Conservation (phyloP, 2,329 filamentous ascomycete species). For the Verticillium longisporum region DNA sequence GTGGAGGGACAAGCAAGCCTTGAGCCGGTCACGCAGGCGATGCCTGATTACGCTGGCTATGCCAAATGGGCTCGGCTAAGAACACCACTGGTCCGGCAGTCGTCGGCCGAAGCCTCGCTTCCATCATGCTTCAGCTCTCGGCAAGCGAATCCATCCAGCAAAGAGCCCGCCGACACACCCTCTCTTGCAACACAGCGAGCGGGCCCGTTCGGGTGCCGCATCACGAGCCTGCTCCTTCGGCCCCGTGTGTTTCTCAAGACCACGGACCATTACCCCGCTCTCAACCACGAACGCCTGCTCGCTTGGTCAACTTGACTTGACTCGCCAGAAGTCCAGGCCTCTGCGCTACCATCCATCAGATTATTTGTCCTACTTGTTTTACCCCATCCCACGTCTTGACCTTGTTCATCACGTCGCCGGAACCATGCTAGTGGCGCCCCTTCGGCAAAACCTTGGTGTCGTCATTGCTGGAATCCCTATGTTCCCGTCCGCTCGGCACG, state of each 20-base stretch:
- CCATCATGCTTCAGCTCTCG: background rate
- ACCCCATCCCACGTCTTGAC: background rate
- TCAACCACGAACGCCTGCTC: no score
- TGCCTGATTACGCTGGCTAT: background rate
- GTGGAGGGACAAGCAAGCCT: background rate
- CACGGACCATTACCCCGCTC: no score
- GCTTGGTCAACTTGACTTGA: background rate
- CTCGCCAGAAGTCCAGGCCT: background rate
- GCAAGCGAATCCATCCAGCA: background rate
- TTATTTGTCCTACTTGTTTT: background rate
- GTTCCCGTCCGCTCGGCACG: background rate
- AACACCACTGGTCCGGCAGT: background rate
- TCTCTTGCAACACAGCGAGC: background rate
- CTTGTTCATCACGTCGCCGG: background rate
- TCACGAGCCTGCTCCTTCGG: background rate
- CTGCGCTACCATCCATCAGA: background rate
- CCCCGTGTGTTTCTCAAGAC: background rate
- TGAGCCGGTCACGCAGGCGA: background rate
- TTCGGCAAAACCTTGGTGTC: background rate
- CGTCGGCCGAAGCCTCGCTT: background rate
- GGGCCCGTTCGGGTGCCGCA: background rate
- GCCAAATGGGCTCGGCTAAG: background rate
- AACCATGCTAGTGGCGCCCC: background rate
- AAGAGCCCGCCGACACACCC: background rate
- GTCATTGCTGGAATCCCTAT: background rate